Conservation (phyloP, 371 early-diverging fungal genomes). For the Apophysomyces sp. region DNA sequence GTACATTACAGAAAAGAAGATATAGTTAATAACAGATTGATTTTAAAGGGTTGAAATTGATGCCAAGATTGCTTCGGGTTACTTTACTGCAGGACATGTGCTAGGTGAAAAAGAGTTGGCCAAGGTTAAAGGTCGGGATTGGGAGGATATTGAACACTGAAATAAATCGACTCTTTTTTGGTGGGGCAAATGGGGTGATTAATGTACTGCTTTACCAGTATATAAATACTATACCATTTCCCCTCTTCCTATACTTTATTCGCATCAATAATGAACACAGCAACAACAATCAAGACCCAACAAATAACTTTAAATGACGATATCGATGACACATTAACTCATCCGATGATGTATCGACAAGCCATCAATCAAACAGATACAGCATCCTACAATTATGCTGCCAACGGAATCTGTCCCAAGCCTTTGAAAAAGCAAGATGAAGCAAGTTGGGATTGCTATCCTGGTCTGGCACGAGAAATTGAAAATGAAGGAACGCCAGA, state of each 20-base stretch:
- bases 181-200: neutral
- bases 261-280: neutral
- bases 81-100: constrained; percentile 76
- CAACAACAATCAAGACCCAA: neutral
- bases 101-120: constrained; percentile 61
- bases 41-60: constrained; percentile 85
- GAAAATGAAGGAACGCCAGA: constrained; percentile 45
- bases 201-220: neutral
- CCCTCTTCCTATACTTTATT: neutral
- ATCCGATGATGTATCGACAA: constrained; percentile 19
- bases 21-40: neutral
- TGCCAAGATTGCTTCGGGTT: constrained; percentile 95
- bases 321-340: neutral
- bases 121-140: constrained; percentile 77
- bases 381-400: neutral
- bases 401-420: neutral
- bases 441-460: constrained; percentile 48
- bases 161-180: neutral
- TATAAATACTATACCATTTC: neutral
- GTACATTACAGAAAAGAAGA: constrained; percentile 11
- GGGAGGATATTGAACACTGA: constrained; percentile 78
- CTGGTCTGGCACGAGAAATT: constrained; percentile 37
- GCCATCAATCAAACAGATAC: constrained; percentile 3
- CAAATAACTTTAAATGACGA: neutral
- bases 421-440: neutral